phyloP scores from a whole-genome alignment of 495 filamentous ascomycete species.

The Xylaria bambusicola region DNA sequence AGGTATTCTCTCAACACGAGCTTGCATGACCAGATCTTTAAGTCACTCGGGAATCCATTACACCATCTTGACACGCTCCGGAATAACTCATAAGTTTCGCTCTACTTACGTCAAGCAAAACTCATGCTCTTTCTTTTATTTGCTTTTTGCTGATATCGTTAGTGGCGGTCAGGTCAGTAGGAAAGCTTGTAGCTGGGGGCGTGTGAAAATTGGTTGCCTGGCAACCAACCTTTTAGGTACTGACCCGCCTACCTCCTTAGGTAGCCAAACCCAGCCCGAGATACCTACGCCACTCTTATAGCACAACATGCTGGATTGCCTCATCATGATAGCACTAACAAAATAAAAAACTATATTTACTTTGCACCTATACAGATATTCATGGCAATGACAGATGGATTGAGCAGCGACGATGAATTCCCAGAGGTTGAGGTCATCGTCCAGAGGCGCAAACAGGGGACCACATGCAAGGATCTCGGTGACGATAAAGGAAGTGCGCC shows the following conservation, averaged over 20 bases:
- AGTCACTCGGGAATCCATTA: too few relatives aligned
- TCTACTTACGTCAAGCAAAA: too few relatives aligned
- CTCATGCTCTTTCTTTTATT: background rate
- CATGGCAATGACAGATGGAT: background rate
- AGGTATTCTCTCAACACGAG: too few relatives aligned
- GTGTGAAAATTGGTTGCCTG: slow-evolving; percentile 2
- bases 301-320: background rate
- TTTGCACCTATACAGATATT: background rate
- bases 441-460: slow-evolving; percentile 18
- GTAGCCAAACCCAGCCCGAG: slow-evolving; percentile 14
- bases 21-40: too few relatives aligned
- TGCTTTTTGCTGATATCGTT: background rate
- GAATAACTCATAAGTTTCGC: too few relatives aligned
- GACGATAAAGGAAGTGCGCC: slow-evolving; percentile 9
- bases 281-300: too few relatives aligned
- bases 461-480: background rate
- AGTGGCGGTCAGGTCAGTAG: background rate
- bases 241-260: too few relatives aligned
- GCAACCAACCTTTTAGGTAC: slow-evolving; percentile 28
- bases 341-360: background rate
- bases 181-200: background rate
- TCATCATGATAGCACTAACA: background rate
- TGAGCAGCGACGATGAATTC: slow-evolving; percentile 31
- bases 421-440: slow-evolving; percentile 30
- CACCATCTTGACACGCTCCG: too few relatives aligned